These are phyloP conservation scores for Trichoderma parareesei DNA, from an alignment of 495 filamentous ascomycete genomes.

Conservation along the genomic window DNA sequence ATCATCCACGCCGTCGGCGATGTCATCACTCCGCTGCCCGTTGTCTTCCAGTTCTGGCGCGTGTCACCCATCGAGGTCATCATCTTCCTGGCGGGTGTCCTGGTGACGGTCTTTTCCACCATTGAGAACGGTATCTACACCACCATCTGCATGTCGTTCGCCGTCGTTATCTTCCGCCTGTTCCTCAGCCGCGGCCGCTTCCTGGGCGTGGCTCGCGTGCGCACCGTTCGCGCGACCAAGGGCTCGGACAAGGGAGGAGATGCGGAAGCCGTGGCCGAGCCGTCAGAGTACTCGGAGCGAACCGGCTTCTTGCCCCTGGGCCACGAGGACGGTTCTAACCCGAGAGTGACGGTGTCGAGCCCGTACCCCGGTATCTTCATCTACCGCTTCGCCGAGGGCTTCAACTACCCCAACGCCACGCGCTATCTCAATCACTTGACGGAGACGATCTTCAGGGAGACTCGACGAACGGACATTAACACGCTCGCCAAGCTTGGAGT, in stretches of 20 bases:
- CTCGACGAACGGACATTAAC: constrained; percentile 28
- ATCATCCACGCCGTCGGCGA: constrained; percentile 49
- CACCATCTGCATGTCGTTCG: constrained; percentile 34
- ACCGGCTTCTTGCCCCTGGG: constrained; percentile 33
- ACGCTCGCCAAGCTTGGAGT: constrained; percentile 32
- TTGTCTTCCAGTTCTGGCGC: constrained; percentile 44
- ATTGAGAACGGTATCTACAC: constrained; percentile 48
- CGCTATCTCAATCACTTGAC: constrained; percentile 40
- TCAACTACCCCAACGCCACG: constrained; percentile 46
- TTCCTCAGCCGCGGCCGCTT: constrained; percentile 37
- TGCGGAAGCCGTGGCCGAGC: not conserved
- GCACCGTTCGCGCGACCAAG: constrained; percentile 11
- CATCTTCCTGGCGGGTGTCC: constrained; percentile 44
- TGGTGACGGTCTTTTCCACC: constrained; percentile 42
- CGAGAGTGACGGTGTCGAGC: constrained; percentile 25
- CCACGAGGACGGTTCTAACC: constrained; percentile 36
- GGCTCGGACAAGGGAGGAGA: not conserved
- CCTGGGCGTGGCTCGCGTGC: constrained; percentile 26
- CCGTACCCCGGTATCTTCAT: constrained; percentile 44
- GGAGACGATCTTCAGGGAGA: constrained; percentile 33
- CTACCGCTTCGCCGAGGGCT: constrained; percentile 43
- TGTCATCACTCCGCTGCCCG: constrained; percentile 39
- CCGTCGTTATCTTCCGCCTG: constrained; percentile 37
- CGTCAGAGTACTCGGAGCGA: constrained; percentile 4
- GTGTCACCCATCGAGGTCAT: constrained; percentile 42